phyloP scores from a whole-genome alignment of 768 basidiomycete genomes.

The Boletales sp. region DNA sequence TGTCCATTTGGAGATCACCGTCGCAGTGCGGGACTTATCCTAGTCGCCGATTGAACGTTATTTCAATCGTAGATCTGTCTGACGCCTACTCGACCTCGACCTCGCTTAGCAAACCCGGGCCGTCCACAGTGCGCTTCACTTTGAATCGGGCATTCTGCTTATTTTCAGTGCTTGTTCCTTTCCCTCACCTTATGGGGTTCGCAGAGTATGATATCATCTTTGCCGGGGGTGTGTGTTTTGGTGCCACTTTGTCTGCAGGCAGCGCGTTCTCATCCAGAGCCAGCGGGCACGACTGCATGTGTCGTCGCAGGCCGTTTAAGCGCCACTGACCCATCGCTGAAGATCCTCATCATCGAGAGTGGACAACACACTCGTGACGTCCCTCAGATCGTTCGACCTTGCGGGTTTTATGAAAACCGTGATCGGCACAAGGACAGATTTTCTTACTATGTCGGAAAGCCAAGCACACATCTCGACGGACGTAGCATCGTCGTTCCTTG shows the following conservation, averaged over 20 bases:
- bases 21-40: too few species aligned
- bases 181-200: too few species aligned
- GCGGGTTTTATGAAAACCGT: constrained; percentile 14
- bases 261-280: background rate
- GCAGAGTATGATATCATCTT: constrained; percentile 5
- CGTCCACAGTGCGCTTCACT: too few species aligned
- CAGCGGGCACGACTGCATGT: constrained; percentile 26
- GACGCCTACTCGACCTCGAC: too few species aligned
- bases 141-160: too few species aligned
- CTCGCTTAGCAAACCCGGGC: too few species aligned
- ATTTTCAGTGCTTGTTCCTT: too few species aligned
- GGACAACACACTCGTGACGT: constrained; percentile 20
- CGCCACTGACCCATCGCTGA: constrained; percentile 22
- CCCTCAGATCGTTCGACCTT: constrained; percentile 20
- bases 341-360: constrained; percentile 25
- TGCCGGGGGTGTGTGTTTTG: constrained; percentile 2
- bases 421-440: constrained; percentile 13
- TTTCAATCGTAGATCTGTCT: too few species aligned
- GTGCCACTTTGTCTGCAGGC: too few species aligned
- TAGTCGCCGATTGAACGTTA: too few species aligned
- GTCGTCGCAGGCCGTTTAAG: constrained; percentile 27
- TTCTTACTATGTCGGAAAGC: constrained; percentile 7
- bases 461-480: constrained; percentile 11
- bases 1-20: too few species aligned
- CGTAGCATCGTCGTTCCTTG: constrained; percentile 8